These are phyloP conservation scores for Trichoderma polysporum DNA, from an alignment of 2,329 filamentous ascomycete genomes.

Conservation along the genomic window DNA sequence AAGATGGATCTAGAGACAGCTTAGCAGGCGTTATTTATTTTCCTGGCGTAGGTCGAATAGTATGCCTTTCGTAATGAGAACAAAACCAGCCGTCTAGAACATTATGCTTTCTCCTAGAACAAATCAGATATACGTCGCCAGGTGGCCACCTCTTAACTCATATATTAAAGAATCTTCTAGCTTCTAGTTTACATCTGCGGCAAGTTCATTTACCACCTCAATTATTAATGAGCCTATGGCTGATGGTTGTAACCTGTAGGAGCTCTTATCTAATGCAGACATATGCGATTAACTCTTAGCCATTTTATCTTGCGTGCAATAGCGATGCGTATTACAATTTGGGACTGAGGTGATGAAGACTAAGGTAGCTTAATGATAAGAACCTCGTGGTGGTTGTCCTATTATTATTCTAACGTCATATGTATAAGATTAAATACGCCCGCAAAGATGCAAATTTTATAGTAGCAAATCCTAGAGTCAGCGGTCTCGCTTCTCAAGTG, in stretches of 20 bases:
- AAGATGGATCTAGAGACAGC: conserved; percentile 52
- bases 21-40: conserved; percentile 41
- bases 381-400: not conserved
- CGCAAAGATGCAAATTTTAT: no score
- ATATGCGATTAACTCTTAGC: not conserved
- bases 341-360: not conserved
- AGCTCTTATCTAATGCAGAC: not conserved
- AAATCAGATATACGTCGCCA: conserved; percentile 26
- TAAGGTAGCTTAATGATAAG: not conserved
- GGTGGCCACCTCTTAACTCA: conserved; percentile 25
- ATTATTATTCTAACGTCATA: no score
- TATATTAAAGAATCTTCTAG: not conserved
- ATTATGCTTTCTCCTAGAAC: conserved; percentile 23
- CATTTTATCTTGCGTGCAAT: not conserved
- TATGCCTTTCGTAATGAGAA: conserved; percentile 54
- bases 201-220: not conserved
- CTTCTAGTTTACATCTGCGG: not conserved
- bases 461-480: no score
- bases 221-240: not conserved
- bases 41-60: conserved; percentile 47
- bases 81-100: conserved; percentile 35
- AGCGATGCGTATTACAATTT: not conserved
- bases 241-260: no score
- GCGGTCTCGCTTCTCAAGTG: no score
- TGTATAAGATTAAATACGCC: no score